Evolutionary conservation across 768 basidiomycete genomes (phyloP), one percentile per base, ranked within the genome.

Genomic region (Suillus lakei): DNA sequence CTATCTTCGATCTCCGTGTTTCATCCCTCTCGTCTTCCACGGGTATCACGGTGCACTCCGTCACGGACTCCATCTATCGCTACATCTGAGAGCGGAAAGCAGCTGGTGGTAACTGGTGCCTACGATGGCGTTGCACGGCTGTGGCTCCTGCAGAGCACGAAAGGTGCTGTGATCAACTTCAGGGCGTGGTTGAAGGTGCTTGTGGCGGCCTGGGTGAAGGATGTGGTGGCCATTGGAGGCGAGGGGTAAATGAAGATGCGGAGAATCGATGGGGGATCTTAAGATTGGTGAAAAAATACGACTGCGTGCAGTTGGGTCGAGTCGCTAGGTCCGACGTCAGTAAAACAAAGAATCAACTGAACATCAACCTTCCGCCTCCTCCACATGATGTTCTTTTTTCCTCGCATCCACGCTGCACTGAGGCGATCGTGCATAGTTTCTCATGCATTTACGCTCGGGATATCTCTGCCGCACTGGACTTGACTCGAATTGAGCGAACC

Each of bases 101-200:
- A 88, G 41, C 91, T 91, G 71, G 79, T 92, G 16, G 79, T 89
- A 28, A 92, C 86, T 0, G 93, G 91, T 7, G 85, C 89, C 0
- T 92, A 94, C 72, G 93, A 95, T 64, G 92, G 93, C 16, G 78
- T 88, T 2, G 91, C 90, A 0, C 81, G 92, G 7, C 73, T 95
- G 6, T 95, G 92, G 91, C 93, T 95, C 72, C 72, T 92, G 30
- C 83, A 92, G 4, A 93, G 90, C 69, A 81, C 83, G 18, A 87
- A 89, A 69, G 80, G 82, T n/a, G 86, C 90, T 1, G 80, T 94
- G 51, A 83, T 89, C 28, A 86, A 80, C 65, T 89, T 93, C 72
- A 84, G 83, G 54, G 83, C 82, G 4, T 88, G 83, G 3, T 80
- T 82, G 72, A 91, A 91, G 70, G 82, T 91, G 1, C 68, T 92